Evolutionary conservation across 768 basidiomycete species (phyloP).

Genomic region (Xanthoconium purpureum): DNA sequence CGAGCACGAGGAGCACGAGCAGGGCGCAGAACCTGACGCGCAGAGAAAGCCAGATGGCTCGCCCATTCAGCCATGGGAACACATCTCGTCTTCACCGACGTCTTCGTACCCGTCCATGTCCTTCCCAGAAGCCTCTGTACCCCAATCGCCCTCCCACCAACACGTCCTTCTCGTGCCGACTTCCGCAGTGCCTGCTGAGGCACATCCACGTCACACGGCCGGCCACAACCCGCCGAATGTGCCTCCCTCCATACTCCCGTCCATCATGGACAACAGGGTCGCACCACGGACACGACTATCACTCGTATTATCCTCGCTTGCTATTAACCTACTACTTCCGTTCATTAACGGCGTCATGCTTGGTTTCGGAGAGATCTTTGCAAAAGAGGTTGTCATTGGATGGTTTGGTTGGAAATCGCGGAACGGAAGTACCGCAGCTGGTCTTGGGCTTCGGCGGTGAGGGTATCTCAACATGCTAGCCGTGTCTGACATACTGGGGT

Average conservation of each 20-base stretch:
- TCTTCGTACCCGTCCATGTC: slow-evolving; percentile 79
- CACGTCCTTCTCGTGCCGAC: slow-evolving; percentile 19
- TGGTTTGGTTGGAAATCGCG: slow-evolving; percentile 45
- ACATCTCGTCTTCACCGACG: slow-evolving; percentile 55
- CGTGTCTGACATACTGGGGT: not conserved
- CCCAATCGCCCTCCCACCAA: slow-evolving; percentile 42
- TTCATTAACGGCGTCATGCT: slow-evolving; percentile 96
- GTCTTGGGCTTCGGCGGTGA: slow-evolving; percentile 28
- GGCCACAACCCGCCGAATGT: slow-evolving; percentile 26
- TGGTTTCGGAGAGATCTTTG: slow-evolving; percentile 94
- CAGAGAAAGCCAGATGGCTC: slow-evolving; percentile 21
- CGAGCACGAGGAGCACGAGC: slow-evolving; percentile 16
- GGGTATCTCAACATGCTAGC: not conserved
- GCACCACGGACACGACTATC: slow-evolving; percentile 63
- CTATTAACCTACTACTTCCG: slow-evolving; percentile 81
- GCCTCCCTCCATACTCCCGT: slow-evolving; percentile 52
- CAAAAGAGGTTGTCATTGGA: slow-evolving; percentile 65
- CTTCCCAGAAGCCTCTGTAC: slow-evolving; percentile 61
- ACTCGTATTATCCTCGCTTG: slow-evolving; percentile 69
- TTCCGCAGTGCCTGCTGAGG: slow-evolving; percentile 3
- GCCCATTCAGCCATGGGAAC: slow-evolving; percentile 67
- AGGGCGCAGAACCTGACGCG: not conserved
- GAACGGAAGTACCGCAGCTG: slow-evolving; percentile 22
- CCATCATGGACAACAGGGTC: slow-evolving; percentile 68
- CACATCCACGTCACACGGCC: slow-evolving; percentile 22